Percentiles rank a stretch among this genome's conserved stretches.
Conservation (phyloP, 1,284 basidiomycete species). For the Ceratobasidium sp. region DNA sequence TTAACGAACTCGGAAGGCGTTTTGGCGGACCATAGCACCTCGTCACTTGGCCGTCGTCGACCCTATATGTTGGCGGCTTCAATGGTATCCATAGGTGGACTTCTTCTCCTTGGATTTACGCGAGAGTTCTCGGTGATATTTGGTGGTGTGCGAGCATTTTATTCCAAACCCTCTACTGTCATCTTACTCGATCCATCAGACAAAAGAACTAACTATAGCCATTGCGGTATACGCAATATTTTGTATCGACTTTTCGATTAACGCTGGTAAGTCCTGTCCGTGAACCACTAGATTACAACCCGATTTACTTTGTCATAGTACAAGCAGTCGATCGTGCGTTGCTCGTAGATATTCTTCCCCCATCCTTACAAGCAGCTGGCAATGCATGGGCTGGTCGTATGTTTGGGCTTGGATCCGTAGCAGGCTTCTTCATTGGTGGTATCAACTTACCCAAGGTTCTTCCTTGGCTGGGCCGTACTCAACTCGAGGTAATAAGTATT, state of each 20-base stretch:
- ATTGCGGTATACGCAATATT: slow-evolving; percentile 88
- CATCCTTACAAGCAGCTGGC: slow-evolving; percentile 56
- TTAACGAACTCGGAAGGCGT: slow-evolving; percentile 55
- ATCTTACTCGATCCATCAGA: slow-evolving; percentile 52
- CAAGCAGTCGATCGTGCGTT: slow-evolving; percentile 85
- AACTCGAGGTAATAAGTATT: slow-evolving; percentile 73
- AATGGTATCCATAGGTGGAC: slow-evolving; percentile 70
- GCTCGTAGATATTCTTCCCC: slow-evolving; percentile 71
- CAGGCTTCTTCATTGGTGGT: slow-evolving; percentile 85
- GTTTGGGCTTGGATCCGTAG: slow-evolving; percentile 79
- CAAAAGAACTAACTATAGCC: slow-evolving; percentile 69
- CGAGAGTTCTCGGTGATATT: slow-evolving; percentile 72
- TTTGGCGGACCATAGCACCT: slow-evolving; percentile 87
- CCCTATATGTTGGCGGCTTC: slow-evolving; percentile 83
- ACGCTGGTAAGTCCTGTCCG: slow-evolving; percentile 63
- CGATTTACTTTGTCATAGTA: slow-evolving; percentile 53
- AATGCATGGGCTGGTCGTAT: slow-evolving; percentile 97
- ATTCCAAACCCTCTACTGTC: neutral
- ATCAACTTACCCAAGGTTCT: slow-evolving; percentile 70
- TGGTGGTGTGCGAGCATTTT: slow-evolving; percentile 45
- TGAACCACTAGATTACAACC: slow-evolving; percentile 2
- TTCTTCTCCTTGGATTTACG: slow-evolving; percentile 87
- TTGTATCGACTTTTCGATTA: slow-evolving; percentile 91
- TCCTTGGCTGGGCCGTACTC: slow-evolving; percentile 75
- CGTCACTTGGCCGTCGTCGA: slow-evolving; percentile 80